Evolutionary conservation across 768 basidiomycete genomes (phyloP).

Genomic region (Mrakia frigida): DNA sequence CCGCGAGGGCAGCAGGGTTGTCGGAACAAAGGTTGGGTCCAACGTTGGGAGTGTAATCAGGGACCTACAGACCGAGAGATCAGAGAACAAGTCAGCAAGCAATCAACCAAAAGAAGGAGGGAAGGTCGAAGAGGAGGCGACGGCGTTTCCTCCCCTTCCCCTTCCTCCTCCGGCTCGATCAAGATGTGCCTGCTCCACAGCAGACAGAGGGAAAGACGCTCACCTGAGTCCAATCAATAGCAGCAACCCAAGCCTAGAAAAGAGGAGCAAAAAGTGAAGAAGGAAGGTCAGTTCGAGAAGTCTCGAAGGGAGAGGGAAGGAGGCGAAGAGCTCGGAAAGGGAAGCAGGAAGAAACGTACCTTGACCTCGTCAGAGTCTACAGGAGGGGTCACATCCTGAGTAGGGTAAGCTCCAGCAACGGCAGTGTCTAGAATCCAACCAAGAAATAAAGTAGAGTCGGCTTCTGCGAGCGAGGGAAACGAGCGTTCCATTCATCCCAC

Average conservation of each 20-base stretch:
- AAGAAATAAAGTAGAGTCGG: neutral
- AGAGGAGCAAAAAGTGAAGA: conserved; percentile 37
- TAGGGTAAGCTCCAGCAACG: conserved; percentile 38
- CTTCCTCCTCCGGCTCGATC: no score
- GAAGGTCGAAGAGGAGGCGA: no score
- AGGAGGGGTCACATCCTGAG: conserved; percentile 40
- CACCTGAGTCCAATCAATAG: conserved; percentile 30
- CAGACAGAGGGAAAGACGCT: no score
- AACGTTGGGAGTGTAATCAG: conserved; percentile 27
- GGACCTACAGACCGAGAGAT: neutral
- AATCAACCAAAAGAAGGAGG: no score
- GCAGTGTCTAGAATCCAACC: neutral
- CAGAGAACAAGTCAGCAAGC: no score
- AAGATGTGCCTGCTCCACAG: no score
- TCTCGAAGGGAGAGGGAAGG: neutral
- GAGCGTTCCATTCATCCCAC: neutral
- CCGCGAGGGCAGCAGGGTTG: conserved; percentile 24
- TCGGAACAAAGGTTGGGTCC: conserved; percentile 23
- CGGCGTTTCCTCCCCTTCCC: no score
- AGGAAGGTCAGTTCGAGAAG: conserved; percentile 33
- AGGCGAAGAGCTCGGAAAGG: conserved; percentile 19
- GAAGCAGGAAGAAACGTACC: conserved; percentile 39
- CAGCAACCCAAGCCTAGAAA: conserved; percentile 25
- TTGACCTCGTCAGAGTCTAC: conserved; percentile 42
- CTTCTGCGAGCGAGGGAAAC: neutral